Evolutionary conservation across 495 filamentous ascomycete species (phyloP), one percentile per base, ranked within the genome.

Genomic region (Hypoxylon rickii): DNA sequence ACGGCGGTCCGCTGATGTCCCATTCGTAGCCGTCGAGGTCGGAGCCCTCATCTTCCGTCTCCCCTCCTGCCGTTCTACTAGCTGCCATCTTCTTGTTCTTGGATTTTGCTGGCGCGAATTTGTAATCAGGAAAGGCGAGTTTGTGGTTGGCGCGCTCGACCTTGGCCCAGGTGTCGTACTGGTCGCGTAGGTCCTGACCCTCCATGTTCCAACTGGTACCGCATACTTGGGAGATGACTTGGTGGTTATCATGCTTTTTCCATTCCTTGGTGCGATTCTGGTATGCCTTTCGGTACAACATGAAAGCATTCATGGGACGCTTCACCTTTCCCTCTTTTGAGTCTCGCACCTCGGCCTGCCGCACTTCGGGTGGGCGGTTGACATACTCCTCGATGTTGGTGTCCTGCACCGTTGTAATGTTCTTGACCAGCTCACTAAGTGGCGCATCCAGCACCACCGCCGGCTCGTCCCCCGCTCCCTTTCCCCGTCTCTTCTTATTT

Each of bases 271-370:
- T 88, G 3, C 92, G 81, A 33, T 93, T 90, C 18, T 93, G 87
- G 64, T 88, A 97, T 3, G 93, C 90, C 41, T 92, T 96, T 7
- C 95, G 87, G 69, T 98, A 98, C 19, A 98, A 80, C 89, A 98
- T 97, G 79, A 97, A 98, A 1, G 91, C 92, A 66, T 98, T 98
- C 89, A 97, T 97, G 0, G 94, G 94, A 26, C 94, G 78, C 56
- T 92, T 89, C 49, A 98, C 79, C 62, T 91, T 90, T 2, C 89
- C 89, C 21, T 89, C 86, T 64, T 86, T 83, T 53, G 85, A 80
- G 57, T 79, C 73, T 48, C 80, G 80, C 12, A 89, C 84, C 61
- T 95, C 88, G 59, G 78, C 69, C 29, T 73, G 77, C 43, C 94
- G 83, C 4, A 74, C 79, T 37, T 89, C 84, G 1, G 76, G 71